Evolutionary conservation across 2,329 filamentous ascomycete species (phyloP), one percentile per base, ranked within the genome.

Genomic region (Phaeosphaeria sp.): DNA sequence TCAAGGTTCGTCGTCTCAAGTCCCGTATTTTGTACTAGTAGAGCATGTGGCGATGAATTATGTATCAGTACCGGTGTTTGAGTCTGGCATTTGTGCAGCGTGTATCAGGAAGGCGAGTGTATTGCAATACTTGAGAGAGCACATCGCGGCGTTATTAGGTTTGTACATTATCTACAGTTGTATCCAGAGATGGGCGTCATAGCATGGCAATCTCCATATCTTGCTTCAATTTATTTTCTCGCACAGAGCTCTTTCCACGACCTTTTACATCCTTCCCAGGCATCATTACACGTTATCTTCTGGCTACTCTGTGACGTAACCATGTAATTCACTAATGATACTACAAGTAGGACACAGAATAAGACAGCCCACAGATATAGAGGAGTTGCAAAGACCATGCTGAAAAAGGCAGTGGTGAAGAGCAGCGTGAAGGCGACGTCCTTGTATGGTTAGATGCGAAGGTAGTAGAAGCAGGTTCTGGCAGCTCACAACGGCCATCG

Each of bases 401-500:
- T 61, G 50, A 66, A 66, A 15, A 64, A 51, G 13, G 59, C 61
- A 4, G 59, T 55, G 20, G 61, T 64, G 41, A 64, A 62, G 17
- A 62, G 50, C 0, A 64, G 52, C 0, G 61, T 59, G 42, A 66
- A 66, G n/a, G 59, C 61, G 1, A 59, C 42, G 33, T 64, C 64
- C 59, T 66, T 2, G 23, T 25, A n/a, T 11, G 3, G 13, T 49
- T 5, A 13, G 17, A 20, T 44, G 17, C 15, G 7, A 6, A 46
- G 7, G 27, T 22, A 10, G 13, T 48, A 6, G 51, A 15, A 1
- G 11, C 4, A n/a, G 11, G 11, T 6, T 36, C 33, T n/a, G 15
- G 30, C 15, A 10, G 59, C 63, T 44, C 54, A 66, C 63, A 5
- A 66, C 63, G 4, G 61, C 62, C 56, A 66, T 64, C n/a, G n/a